Evolutionary conservation across 2,329 filamentous ascomycete genomes (phyloP).

Genomic region (Ophiostoma fasciatum): DNA sequence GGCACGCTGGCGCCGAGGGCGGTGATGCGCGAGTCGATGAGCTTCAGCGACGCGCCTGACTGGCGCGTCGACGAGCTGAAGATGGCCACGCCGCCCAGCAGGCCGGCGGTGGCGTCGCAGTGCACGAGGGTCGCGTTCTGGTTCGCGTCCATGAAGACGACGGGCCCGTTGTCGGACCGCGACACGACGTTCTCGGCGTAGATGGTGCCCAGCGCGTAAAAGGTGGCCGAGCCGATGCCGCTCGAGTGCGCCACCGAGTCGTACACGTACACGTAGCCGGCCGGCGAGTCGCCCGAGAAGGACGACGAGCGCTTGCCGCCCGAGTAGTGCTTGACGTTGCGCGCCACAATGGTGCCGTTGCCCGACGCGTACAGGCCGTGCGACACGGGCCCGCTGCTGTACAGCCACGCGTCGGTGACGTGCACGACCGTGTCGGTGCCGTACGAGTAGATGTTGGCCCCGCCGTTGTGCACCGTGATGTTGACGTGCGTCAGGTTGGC

Average conservation of each 20-base stretch:
- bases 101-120: constrained; percentile 6
- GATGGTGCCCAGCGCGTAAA: constrained; percentile 6
- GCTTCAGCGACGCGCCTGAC: constrained; percentile 1
- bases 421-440: constrained; percentile 3
- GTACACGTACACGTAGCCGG: constrained; percentile 3
- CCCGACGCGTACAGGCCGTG: constrained; percentile 7
- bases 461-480: constrained; percentile 6
- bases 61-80: constrained; percentile 2
- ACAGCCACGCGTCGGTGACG: constrained; percentile 3
- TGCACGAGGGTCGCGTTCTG: constrained; percentile 5
- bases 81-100: constrained; percentile 5
- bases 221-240: constrained; percentile 6
- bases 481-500: neutral
- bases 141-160: constrained; percentile 5
- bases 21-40: constrained; percentile 3
- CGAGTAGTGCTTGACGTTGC: constrained; percentile 5
- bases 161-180: constrained; percentile 1
- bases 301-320: constrained; percentile 5
- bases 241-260: constrained; percentile 2
- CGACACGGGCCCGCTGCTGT: constrained; percentile 7
- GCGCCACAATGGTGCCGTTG: constrained; percentile 6
- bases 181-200: constrained; percentile 4
- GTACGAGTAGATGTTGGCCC: constrained; percentile 6
- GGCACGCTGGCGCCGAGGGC: neutral
- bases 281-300: constrained; percentile 6